Base-by-base conservation (phyloP, 2,329 filamentous ascomycete genomes). In the Chrysoporthe cubensis region DNA sequence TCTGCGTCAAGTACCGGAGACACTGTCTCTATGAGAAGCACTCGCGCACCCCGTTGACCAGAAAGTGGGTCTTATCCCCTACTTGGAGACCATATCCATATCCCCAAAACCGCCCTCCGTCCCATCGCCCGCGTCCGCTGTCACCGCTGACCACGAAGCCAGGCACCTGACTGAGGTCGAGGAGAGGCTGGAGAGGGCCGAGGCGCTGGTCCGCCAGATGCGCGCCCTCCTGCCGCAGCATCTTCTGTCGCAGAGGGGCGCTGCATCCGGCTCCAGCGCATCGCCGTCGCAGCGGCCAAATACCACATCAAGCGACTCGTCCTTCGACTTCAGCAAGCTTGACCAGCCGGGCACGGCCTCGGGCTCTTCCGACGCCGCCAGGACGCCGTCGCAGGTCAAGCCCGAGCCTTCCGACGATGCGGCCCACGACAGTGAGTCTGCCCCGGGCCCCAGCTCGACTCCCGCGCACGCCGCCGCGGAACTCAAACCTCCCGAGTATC, bases 1-100 rank as follows among this genome's bases (percentile, higher is more conserved):
- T 79, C 18, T 84, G 82, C 71, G 72, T 77, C 60, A 80, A 79
- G 66, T 81, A 82, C 71, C 76, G 79, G 54, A 75, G 82, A 16
- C 79, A 82, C 68, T 85, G 83, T 68, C 74, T 83, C 7, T 85
- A 85, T 66, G 82, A 84, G 71, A 82, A 80, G 70, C 79, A 83
- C 62, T 77, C 78, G n/a, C 77, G 79, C 57, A 84, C 82, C 14
- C 82, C 82, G 5, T 74, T 84, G 68, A 85, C 82, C 5, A 76
- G 83, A 56, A 83, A 79, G 76, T 79, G 78, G 54, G 77, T 66
- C 54, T 42, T 26, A 0, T 46, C 32, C 40, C 37, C 18, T 57
- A 43, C 57, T n/a, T 56, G 18, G 46, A 43, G 21, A 26, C 34
- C 61, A 43, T 26, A 26, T 14, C 48, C 16, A 11, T 42, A 52